A percentile compares a stretch with the other conserved stretches of the same genome.
Evolutionary conservation across 257 asterid genomes (phyloP).

Genomic region (Parsonsia alboflavescens): DNA sequence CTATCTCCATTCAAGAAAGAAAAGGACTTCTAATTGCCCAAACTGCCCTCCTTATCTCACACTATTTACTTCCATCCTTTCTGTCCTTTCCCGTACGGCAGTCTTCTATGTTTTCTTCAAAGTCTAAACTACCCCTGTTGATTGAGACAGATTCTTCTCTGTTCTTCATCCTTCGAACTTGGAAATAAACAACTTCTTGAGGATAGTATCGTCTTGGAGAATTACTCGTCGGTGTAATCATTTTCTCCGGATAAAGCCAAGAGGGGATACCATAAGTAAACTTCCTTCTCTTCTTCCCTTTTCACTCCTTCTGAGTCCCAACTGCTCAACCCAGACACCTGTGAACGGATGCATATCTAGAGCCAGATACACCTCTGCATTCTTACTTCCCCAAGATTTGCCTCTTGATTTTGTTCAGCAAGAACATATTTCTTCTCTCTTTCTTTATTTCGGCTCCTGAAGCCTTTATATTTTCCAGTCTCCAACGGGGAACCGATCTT

Average conservation of each 20-base stretch:
- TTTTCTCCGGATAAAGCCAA: slow-evolving; percentile 4
- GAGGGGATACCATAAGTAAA: slow-evolving; percentile 35
- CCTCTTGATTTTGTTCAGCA: neutral
- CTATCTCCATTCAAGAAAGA: neutral
- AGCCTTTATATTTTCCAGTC: neutral
- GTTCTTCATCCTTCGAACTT: neutral
- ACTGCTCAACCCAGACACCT: slow-evolving; percentile 32
- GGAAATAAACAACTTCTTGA: too few species aligned
- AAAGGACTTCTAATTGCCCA: slow-evolving; percentile 21
- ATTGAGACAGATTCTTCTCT: neutral
- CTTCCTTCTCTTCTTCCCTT: slow-evolving; percentile 32
- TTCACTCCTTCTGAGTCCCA: slow-evolving; percentile 12
- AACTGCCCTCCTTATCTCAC: slow-evolving; percentile 35
- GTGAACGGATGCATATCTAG: slow-evolving; percentile 1
- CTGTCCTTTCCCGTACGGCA: slow-evolving; percentile 28
- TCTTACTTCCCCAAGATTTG: slow-evolving; percentile 5
- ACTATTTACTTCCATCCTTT: neutral
- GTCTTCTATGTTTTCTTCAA: neutral
- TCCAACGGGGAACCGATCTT: slow-evolving; percentile 13
- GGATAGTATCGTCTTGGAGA: neutral
- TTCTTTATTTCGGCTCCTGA: neutral
- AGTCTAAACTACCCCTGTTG: slow-evolving; percentile 4
- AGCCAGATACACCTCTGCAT: slow-evolving; percentile 5
- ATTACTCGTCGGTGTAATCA: slow-evolving; percentile 4
- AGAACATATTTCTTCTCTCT: neutral